phyloP scores from a whole-genome alignment of 2,329 filamentous ascomycete genomes.

The Claviceps pusilla region DNA sequence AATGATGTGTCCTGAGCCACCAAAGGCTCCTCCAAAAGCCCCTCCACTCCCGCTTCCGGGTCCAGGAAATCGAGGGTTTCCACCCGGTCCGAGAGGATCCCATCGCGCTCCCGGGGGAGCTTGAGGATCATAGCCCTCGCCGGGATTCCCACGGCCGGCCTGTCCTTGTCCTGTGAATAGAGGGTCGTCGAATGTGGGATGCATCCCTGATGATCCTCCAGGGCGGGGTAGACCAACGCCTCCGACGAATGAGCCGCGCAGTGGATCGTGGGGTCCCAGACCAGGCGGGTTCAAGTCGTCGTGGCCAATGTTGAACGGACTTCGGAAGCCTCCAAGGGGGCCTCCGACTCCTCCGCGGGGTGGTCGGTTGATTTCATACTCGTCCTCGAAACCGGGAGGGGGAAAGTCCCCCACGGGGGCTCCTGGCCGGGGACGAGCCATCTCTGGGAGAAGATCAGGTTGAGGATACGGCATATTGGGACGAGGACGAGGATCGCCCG shows the following conservation, averaged over 20 bases:
- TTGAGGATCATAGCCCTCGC: slow-evolving; percentile 40
- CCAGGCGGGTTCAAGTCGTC: slow-evolving; percentile 79
- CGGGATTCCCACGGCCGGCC: slow-evolving; percentile 25
- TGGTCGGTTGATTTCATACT: slow-evolving; percentile 66
- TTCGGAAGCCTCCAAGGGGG: slow-evolving; percentile 31
- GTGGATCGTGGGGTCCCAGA: slow-evolving; percentile 70
- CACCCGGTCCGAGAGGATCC: slow-evolving; percentile 68
- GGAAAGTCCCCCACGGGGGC: slow-evolving; percentile 57
- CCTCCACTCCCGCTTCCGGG: slow-evolving; percentile 24
- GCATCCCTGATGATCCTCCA: slow-evolving; percentile 67
- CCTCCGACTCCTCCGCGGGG: slow-evolving; percentile 11
- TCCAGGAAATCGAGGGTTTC: slow-evolving; percentile 30
- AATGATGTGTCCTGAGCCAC: slow-evolving; percentile 21
- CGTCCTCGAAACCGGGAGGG: slow-evolving; percentile 86
- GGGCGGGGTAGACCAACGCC: slow-evolving; percentile 43
- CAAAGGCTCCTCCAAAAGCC: slow-evolving; percentile 26
- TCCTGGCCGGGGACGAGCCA: slow-evolving; percentile 46
- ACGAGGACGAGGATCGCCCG: slow-evolving; percentile 34
- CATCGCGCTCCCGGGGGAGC: slow-evolving; percentile 81
- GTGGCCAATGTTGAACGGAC: slow-evolving; percentile 60
- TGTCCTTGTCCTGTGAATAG: slow-evolving; percentile 54
- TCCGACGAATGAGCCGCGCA: slow-evolving; percentile 51
- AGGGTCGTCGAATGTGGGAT: slow-evolving; percentile 87
- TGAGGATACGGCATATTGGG: slow-evolving; percentile 49
- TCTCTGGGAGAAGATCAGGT: slow-evolving; percentile 47